These are phyloP conservation scores for Marsdenia floribunda DNA, from an alignment of 257 asterid genomes.

Conservation along the genomic window DNA sequence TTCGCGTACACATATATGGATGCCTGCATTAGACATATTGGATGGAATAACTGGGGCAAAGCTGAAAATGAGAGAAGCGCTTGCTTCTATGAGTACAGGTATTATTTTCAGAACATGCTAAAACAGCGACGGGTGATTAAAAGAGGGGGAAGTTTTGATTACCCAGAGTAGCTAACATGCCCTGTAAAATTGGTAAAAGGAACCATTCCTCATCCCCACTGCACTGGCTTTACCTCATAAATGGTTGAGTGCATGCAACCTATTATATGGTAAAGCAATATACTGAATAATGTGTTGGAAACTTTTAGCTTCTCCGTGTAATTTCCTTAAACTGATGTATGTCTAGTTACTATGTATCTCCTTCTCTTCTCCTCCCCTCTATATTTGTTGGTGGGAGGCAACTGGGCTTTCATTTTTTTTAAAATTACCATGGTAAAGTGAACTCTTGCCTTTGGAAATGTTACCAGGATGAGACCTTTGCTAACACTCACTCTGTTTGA, in stretches of 20 bases:
- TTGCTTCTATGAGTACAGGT: slow-evolving; percentile 96
- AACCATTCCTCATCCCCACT: background rate
- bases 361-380: background rate
- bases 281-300: background rate
- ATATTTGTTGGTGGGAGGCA: background rate
- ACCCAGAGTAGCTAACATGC: background rate
- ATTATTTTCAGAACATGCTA: slow-evolving; percentile 14
- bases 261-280: background rate
- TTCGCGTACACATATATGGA: slow-evolving; percentile 75
- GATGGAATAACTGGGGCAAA: slow-evolving; percentile 98
- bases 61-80: slow-evolving; percentile 85
- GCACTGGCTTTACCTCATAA: background rate
- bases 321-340: background rate
- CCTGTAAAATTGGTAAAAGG: background rate
- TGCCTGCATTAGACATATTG: slow-evolving; percentile 61
- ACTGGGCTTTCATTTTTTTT: background rate
- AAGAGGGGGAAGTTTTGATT: background rate
- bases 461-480: background rate
- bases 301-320: background rate
- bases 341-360: background rate
- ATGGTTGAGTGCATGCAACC: background rate
- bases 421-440: background rate
- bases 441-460: background rate
- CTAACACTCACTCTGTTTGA: background rate
- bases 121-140: background rate